Evolutionary conservation across 1,139 yeast species (phyloP), one percentile per base, ranked within the genome.

Genomic region (Geotrichum carabidarum): DNA sequence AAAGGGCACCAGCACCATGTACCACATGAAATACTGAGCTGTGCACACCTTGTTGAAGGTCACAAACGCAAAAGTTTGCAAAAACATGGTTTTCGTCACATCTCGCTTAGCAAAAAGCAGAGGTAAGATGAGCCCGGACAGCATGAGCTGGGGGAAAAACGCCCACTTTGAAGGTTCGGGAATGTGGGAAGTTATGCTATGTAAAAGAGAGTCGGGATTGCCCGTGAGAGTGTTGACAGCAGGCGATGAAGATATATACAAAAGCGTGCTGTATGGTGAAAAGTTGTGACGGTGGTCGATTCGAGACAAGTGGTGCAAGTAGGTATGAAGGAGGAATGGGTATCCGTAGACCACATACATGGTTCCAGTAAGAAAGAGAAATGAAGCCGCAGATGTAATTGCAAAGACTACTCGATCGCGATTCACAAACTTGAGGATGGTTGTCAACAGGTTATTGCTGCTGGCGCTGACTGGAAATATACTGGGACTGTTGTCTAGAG

Each of bases 281-380:
- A 93, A 93, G 69, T 93, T 93, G 71, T 93, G 99, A 53, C 99
- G 81, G 68, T 93, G 99, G 68, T 93, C 99, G 12, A 89, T 71
- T 58, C 99, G 76, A 4, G 81, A 76, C 50, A 93, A 72, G 68
- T 93, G 99, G 67, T 93, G 93, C 11, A 89, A 66, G 67, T 88
- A 90, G 0, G 97, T 79, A 62, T 91, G 84, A 50, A 81, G 75
- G n/a, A 93, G 60, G 67, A 85, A 93, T 60, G 87, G 93, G 57
- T 73, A 68, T 2, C 96, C 96, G 66, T 89, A 90, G 5, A 78
- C 60, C 2, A 59, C 47, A 70, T 81, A 88, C 95, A 89, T 87
- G 48, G 75, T 54, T 1, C 68, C 72, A 2, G 84, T 82, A 35
- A 84, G 69, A 0, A 64, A 60, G 0, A 68, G 40, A 51, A 88